phyloP scores from a whole-genome alignment of 352 stramenopile genomes.

The Globisporangium recalcitrans region DNA sequence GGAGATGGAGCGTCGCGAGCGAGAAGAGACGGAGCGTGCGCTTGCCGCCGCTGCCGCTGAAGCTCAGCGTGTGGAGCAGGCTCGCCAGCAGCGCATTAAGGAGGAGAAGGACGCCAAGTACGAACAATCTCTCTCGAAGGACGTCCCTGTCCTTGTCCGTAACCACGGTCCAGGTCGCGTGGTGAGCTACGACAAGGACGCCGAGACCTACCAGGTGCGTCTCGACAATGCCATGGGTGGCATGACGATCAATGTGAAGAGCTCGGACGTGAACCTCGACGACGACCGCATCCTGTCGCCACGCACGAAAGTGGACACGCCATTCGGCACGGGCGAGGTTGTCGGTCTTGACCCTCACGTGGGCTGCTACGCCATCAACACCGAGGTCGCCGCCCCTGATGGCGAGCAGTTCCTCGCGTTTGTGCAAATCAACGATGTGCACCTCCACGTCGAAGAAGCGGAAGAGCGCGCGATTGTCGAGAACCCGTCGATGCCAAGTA shows the following conservation, averaged over 20 bases:
- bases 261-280: slow-evolving; percentile 68
- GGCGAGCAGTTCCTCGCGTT: slow-evolving; percentile 81
- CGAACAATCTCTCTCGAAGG: slow-evolving; percentile 80
- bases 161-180: slow-evolving; percentile 65
- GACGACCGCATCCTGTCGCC: slow-evolving; percentile 84
- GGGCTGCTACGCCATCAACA: slow-evolving; percentile 87
- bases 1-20: slow-evolving; percentile 19
- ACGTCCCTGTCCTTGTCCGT: slow-evolving; percentile 80
- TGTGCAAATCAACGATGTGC: slow-evolving; percentile 76
- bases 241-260: slow-evolving; percentile 67
- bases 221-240: slow-evolving; percentile 63
- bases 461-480: slow-evolving; percentile 80
- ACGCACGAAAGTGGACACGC: slow-evolving; percentile 79
- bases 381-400: slow-evolving; percentile 66
- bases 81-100: slow-evolving; percentile 41
- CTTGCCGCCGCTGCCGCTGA: slow-evolving; percentile 38
- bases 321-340: slow-evolving; percentile 77
- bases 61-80: slow-evolving; percentile 40
- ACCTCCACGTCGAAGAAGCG: slow-evolving; percentile 59
- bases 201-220: slow-evolving; percentile 68
- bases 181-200: slow-evolving; percentile 76
- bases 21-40: slow-evolving; percentile 34
- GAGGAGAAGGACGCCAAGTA: slow-evolving; percentile 78
- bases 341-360: slow-evolving; percentile 82
- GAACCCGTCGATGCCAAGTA: slow-evolving; percentile 73